A percentile compares a stretch with the other conserved stretches of the same genome.
These are phyloP conservation scores for Suillus alpinus DNA, from an alignment of 768 basidiomycete genomes.

Conservation along the genomic window DNA sequence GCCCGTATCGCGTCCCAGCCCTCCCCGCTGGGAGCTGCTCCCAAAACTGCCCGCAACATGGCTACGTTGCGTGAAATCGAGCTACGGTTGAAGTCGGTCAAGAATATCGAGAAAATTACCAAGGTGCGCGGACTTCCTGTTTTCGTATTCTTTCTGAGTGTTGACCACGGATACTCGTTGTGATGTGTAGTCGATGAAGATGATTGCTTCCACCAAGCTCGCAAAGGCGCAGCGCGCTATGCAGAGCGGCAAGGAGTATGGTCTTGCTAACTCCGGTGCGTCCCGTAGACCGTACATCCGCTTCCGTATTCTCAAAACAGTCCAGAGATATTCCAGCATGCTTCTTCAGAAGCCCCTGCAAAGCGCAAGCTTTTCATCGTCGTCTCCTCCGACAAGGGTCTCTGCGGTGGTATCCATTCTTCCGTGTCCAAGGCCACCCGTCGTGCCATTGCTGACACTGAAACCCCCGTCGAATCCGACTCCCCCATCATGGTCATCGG, in stretches of 20 bases:
- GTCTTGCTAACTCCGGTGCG: conserved; percentile 83
- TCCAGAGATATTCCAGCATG: conserved; percentile 85
- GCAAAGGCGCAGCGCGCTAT: conserved; percentile 94
- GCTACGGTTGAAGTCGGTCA: conserved; percentile 91
- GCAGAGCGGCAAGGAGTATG: conserved; percentile 88
- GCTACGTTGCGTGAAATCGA: conserved; percentile 98
- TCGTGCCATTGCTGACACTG: conserved; percentile 56
- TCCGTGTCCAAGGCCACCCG: conserved; percentile 90
- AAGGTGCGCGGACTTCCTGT: conserved; percentile 56
- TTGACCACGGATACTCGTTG: conserved; percentile 6
- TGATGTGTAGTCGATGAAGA: conserved; percentile 84
- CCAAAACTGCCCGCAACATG: conserved; percentile 74
- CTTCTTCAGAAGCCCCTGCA: conserved; percentile 62
- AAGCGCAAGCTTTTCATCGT: conserved; percentile 89
- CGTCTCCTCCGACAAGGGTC: conserved; percentile 97
- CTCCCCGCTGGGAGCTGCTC: conserved; percentile 36
- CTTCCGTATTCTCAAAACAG: conserved; percentile 3
- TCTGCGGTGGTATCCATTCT: conserved; percentile 99
- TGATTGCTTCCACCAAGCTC: conserved; percentile 98
- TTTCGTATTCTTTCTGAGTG: conserved; percentile 5
- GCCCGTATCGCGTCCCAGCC: conserved; percentile 42
- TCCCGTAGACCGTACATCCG: conserved; percentile 11
- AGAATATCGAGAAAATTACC: conserved; percentile 99
- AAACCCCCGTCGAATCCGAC: conserved; percentile 47
- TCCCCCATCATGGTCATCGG: conserved; percentile 86